Base-by-base conservation (phyloP, 192 early-diverging fungal species). In the Funneliformis mosseae region DNA sequence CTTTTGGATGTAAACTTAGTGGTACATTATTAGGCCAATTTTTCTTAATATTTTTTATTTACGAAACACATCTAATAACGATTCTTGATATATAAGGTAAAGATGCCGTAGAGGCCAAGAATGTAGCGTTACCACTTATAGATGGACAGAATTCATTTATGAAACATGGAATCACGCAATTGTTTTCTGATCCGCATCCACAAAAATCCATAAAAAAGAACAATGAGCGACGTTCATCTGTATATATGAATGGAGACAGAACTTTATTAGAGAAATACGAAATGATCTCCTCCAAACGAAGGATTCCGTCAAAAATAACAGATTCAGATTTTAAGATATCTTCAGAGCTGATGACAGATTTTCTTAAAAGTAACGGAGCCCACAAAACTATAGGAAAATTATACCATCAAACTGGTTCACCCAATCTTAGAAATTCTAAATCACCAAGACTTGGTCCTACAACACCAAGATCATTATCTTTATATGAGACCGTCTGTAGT, bases 131-230 rank as follows among this genome's bases (percentile, higher is more conserved):
- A 8, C 89, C 90, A 1, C 78, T 92, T 64, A 83, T 88, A 28
- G 87, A 88, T 38, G 97, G 97, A 4, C 97, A 98, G 82, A 96
- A 95, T 33, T 95, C 93, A 10, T 91, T 88, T 71, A 91, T 91
- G 88, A 91, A 91, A 77, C 90, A 91, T 76, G 90, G 90, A 4
- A 89, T 91, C 45, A 92, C 93, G 23, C 95, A 97, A 80, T 86
- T 98, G 45, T 97, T 98, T 76, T 91, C 88, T 27, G 88, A 89
- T 79, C 94, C 93, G 0, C 97, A 98, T 83, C 95, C 95, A n/a
- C 84, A 89, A 46, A 80, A 72, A 67, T 67, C 38, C 27, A 28
- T 28, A 8, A 60, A 70, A n/a, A 41, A 41, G 11, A 5, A 28
- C 21, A 0, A 10, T 25, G 25, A 33, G 5, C 9, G 27, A 66